Evolutionary conservation across 345 rosid species (phyloP), one percentile per base, ranked within the genome.

Genomic region (Eucalyptus cloeziana): DNA sequence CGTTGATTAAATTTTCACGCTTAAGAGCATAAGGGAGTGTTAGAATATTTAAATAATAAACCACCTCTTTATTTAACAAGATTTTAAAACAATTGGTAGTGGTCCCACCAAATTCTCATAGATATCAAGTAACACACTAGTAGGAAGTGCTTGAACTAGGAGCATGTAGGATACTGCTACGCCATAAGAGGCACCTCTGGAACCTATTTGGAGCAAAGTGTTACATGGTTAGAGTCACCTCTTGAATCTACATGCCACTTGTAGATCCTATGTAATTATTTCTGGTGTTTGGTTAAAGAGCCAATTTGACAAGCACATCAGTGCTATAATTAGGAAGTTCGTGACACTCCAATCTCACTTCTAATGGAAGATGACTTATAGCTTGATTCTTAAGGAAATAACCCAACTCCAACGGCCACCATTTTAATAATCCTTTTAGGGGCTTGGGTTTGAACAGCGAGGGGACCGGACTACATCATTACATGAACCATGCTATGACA

Each of bases 1-100:
- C 0, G 0, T 0, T 2, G 0, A 1, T 52, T 52, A 8, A 19
- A 52, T 52, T 52, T 52, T 0, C 58, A 7, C 0, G 1, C 25
- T 52, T 52, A 52, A 7, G 10, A 52, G 58, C 25, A 52, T 52
- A 52, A 52, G 58, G 25, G 25, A 52, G 58, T 52, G 25, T 52
- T 21, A 52, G 10, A 52, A 7, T 52, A 19, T 52, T 52, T 52
- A 0, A 52, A 52, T 8, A 52, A 19, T 52, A 52, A 52, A 3
- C 0, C 25, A 52, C 10, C 58, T 3, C 58, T 52, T 19, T 0
- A 52, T 52, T 52, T 52, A 52, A 52, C 58, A 52, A 52, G 58
- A 3, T 21, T 52, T 52, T 52, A 7, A 52, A 52, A 52, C 58
- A 52, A 52, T 52, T 52, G 25, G 1, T 52, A 52, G 58, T 0